Evolutionary conservation across 108 stramenopile genomes (phyloP).

Genomic region (Cylindrotheca closterium): DNA sequence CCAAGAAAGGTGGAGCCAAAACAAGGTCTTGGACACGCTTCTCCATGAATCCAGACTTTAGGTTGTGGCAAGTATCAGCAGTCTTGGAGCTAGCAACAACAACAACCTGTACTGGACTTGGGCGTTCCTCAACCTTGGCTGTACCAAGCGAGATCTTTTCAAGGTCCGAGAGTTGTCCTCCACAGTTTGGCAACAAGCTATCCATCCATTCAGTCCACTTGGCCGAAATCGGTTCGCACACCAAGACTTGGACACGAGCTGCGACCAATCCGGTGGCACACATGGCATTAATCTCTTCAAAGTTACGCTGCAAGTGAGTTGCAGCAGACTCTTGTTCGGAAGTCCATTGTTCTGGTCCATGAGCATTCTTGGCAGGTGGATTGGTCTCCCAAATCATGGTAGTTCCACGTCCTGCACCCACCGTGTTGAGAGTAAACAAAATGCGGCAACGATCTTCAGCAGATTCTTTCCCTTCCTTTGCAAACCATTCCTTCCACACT

Average conservation of each 20-base stretch:
- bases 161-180: conserved; percentile 65
- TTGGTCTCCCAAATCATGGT: conserved; percentile 87
- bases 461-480: conserved; percentile 19
- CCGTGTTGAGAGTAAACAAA: conserved; percentile 80
- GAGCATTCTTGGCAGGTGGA: conserved; percentile 55
- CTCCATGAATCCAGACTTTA: conserved; percentile 89
- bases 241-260: conserved; percentile 77
- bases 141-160: conserved; percentile 19
- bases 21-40: conserved; percentile 79
- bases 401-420: conserved; percentile 77
- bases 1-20: conserved; percentile 73
- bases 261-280: conserved; percentile 82
- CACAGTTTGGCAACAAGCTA: conserved; percentile 67
- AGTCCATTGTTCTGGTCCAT: conserved; percentile 71
- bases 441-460: conserved; percentile 80
- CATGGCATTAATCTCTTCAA: conserved; percentile 85
- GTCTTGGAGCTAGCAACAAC: conserved; percentile 74
- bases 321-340: conserved; percentile 87
- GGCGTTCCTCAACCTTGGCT: conserved; percentile 69
- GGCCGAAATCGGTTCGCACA: conserved; percentile 83
- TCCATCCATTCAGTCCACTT: conserved; percentile 91
- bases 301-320: conserved; percentile 75
- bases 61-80: conserved; percentile 83
- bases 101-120: conserved; percentile 84
- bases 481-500: conserved; percentile 78